Conservation (phyloP, 148 eudicot genomes). For the Beta vulgaris region DNA sequence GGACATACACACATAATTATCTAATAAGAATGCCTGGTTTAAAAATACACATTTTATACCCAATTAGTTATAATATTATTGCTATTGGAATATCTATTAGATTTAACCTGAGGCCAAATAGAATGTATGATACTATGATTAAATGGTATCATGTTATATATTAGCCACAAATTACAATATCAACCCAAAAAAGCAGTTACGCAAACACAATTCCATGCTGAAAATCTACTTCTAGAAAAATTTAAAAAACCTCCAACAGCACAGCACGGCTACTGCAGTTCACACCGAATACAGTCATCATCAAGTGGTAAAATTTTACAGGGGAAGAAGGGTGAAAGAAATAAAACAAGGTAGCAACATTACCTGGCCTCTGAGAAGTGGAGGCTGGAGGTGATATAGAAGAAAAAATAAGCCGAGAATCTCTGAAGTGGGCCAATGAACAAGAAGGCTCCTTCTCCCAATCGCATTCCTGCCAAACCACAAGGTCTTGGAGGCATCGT, state of each 20-base stretch:
- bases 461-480: constrained; percentile 98
- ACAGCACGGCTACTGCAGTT: not conserved
- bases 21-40: not conserved
- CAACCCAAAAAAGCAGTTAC: not conserved
- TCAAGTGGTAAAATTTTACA: not conserved
- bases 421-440: constrained; percentile 75
- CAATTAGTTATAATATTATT: not conserved
- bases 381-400: constrained; percentile 67
- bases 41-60: not conserved
- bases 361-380: constrained; percentile 38
- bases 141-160: not conserved
- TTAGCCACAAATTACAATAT: not conserved
- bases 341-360: constrained; percentile 1
- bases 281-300: not conserved
- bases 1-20: not conserved
- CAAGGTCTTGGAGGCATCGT: constrained; percentile 63
- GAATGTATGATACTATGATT: not conserved
- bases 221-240: not conserved
- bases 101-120: not conserved
- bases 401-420: constrained; percentile 69
- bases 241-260: not conserved
- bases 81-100: not conserved
- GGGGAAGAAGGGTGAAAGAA: not conserved
- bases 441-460: constrained; percentile 94
- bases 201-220: not conserved